Evolutionary conservation across 441 rosid genomes (phyloP).

Genomic region (Dalechampia spathulata): DNA sequence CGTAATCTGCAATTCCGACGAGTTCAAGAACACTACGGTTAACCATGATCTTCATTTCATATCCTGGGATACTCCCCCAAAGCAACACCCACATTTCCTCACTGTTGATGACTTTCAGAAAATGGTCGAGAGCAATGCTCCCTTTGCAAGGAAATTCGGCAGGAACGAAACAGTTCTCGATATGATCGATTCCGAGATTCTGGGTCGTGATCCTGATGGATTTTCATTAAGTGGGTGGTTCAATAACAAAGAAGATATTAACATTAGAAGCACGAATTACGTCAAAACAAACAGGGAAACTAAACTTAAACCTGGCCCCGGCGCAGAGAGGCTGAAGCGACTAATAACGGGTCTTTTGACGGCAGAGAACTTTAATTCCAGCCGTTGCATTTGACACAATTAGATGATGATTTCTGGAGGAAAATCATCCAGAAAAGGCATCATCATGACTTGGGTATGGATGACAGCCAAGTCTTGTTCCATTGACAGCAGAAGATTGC

Average conservation of each 20-base stretch:
- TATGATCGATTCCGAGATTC: slow-evolving; percentile 59
- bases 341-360: slow-evolving; percentile 47
- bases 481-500: neutral
- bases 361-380: slow-evolving; percentile 37
- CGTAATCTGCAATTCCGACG: slow-evolving; percentile 65
- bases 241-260: slow-evolving; percentile 22
- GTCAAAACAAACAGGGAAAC: slow-evolving; percentile 25
- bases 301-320: slow-evolving; percentile 57
- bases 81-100: slow-evolving; percentile 78
- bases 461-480: slow-evolving; percentile 1
- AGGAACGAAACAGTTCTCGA: slow-evolving; percentile 55
- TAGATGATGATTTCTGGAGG: neutral
- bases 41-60: slow-evolving; percentile 88
- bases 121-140: slow-evolving; percentile 66
- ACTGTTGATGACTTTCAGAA: slow-evolving; percentile 41
- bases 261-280: slow-evolving; percentile 9
- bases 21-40: slow-evolving; percentile 55
- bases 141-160: slow-evolving; percentile 71
- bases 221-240: slow-evolving; percentile 68
- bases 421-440: slow-evolving; percentile 5
- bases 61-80: slow-evolving; percentile 84
- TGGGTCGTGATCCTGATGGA: slow-evolving; percentile 39
- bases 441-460: neutral
- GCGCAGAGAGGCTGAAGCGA: slow-evolving; percentile 52
- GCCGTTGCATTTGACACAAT: slow-evolving; percentile 40